phyloP scores from a whole-genome alignment of 2,329 filamentous ascomycete genomes.

The Trichoderma sp. region DNA sequence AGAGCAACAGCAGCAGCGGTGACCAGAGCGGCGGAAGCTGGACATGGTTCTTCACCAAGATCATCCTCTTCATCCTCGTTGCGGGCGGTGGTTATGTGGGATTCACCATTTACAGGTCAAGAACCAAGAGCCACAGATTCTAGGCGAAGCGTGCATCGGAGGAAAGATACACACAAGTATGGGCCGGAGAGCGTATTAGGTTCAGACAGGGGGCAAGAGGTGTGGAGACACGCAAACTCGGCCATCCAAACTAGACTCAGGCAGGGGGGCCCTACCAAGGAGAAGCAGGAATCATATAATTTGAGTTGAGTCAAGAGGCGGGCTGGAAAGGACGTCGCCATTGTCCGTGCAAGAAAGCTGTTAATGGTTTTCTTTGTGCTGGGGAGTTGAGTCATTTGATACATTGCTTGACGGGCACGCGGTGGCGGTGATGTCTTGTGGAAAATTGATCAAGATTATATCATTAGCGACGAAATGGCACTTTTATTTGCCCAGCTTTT shows the following conservation, averaged over 20 bases:
- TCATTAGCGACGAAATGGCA: background rate
- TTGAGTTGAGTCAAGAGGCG: background rate
- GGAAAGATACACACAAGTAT: background rate
- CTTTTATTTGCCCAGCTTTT: background rate
- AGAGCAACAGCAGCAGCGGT: slow-evolving; percentile 35
- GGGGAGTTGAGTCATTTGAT: background rate
- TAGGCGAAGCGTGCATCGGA: slow-evolving; percentile 35
- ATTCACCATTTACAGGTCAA: slow-evolving; percentile 78
- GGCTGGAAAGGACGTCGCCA: background rate
- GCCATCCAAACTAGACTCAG: background rate
- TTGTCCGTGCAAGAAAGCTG: slow-evolving; percentile 2
- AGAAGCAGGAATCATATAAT: background rate
- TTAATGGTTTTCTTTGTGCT: slow-evolving; percentile 4
- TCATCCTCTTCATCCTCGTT: slow-evolving; percentile 71
- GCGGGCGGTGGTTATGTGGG: slow-evolving; percentile 79
- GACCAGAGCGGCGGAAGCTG: slow-evolving; percentile 52
- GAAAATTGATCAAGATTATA: background rate
- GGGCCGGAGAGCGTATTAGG: background rate
- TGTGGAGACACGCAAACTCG: background rate
- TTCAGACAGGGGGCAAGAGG: background rate
- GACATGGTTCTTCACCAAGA: slow-evolving; percentile 74
- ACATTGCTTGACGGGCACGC: slow-evolving; percentile 9
- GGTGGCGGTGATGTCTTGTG: background rate
- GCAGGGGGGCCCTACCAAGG: background rate
- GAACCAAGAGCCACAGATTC: slow-evolving; percentile 61